A percentile compares a stretch with the other conserved stretches of the same genome.
phyloP scores from a whole-genome alignment of 2,329 filamentous ascomycete species.

The Stachybotrys elegans region DNA sequence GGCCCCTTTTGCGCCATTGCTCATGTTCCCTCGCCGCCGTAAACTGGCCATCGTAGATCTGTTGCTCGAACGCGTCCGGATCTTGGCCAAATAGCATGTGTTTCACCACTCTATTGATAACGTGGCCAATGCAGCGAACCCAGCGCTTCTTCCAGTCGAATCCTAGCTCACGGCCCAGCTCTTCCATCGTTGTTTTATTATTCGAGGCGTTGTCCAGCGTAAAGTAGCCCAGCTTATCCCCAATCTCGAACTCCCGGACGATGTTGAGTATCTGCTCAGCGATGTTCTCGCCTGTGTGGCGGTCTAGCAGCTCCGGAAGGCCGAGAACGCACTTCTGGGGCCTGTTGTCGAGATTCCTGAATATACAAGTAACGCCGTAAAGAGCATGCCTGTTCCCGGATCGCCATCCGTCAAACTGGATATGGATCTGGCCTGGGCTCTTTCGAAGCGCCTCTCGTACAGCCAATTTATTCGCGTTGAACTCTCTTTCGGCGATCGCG shows the following conservation, averaged over 20 bases:
- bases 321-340: slow-evolving; percentile 11
- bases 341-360: slow-evolving; percentile 5
- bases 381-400: slow-evolving; percentile 9
- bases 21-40: slow-evolving; percentile 4
- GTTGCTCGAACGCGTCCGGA: slow-evolving; percentile 8
- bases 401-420: slow-evolving; percentile 11
- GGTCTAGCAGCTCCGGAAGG: slow-evolving; percentile 7
- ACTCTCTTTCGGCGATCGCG: neutral
- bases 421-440: slow-evolving; percentile 6
- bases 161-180: slow-evolving; percentile 6
- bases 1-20: slow-evolving; percentile 9
- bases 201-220: slow-evolving; percentile 11
- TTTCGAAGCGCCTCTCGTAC: slow-evolving; percentile 3
- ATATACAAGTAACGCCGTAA: slow-evolving; percentile 12
- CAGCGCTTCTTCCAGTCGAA: slow-evolving; percentile 6
- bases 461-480: slow-evolving; percentile 1
- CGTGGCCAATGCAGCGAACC: slow-evolving; percentile 8
- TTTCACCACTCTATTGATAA: slow-evolving; percentile 10
- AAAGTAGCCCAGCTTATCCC: slow-evolving; percentile 7
- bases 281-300: slow-evolving; percentile 9
- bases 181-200: slow-evolving; percentile 10
- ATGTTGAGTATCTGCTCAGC: slow-evolving; percentile 8
- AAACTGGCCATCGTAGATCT: neutral
- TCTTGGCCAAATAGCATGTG: slow-evolving; percentile 11
- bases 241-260: slow-evolving; percentile 3